These are phyloP conservation scores for Populus hybrid DNA, from an alignment of 441 rosid species.

Conservation along the genomic window DNA sequence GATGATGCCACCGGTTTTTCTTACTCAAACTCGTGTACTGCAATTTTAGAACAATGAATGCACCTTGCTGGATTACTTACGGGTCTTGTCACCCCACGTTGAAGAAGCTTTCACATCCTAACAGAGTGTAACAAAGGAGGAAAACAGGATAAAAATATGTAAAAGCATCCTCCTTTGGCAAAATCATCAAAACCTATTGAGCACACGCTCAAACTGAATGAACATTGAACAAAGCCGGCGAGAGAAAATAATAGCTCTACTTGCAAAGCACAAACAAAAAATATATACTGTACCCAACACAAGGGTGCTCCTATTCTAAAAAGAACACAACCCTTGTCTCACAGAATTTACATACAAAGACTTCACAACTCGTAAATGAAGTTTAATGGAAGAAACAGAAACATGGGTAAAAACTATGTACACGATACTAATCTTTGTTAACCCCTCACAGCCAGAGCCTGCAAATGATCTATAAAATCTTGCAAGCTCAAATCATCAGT, in stretches of 20 bases:
- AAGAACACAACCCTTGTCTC: not conserved
- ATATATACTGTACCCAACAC: not conserved
- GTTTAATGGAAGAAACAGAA: not conserved
- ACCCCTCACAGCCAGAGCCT: slow-evolving; percentile 64
- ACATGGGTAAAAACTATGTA: slow-evolving; percentile 3
- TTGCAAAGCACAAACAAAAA: not conserved
- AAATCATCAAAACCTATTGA: not conserved
- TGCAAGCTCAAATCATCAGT: slow-evolving; percentile 86
- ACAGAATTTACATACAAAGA: not conserved
- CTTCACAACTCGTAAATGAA: not conserved
- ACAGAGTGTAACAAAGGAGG: not conserved
- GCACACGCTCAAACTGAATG: not conserved
- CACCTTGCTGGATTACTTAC: no score
- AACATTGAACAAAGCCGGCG: not conserved
- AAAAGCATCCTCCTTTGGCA: not conserved
- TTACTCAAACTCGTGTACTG: not conserved
- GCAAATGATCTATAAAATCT: slow-evolving; percentile 76
- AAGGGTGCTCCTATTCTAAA: not conserved
- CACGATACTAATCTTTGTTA: slow-evolving; percentile 14
- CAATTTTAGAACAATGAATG: not conserved
- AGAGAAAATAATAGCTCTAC: not conserved
- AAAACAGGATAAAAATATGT: not conserved
- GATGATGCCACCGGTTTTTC: not conserved
- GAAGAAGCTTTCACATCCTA: not conserved
- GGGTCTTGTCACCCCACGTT: not conserved